Percentiles rank a stretch among this genome's conserved stretches.
Conservation (phyloP, 331 rosid species). For the Ulmus americana region DNA sequence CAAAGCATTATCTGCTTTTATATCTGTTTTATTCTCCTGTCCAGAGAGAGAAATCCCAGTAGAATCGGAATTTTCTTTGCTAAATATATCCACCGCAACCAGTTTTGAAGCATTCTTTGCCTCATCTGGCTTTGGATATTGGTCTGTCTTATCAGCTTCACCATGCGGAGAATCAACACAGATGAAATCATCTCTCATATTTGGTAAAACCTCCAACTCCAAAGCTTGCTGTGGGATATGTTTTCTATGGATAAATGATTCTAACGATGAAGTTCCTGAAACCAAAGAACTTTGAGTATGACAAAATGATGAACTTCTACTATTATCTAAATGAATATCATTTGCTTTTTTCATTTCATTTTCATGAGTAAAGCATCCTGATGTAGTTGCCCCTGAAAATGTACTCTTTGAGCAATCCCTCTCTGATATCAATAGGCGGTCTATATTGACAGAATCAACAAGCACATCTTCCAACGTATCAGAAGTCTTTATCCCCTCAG, state of each 20-base stretch:
- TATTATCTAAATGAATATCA: constrained; percentile 30
- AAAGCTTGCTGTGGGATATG: neutral
- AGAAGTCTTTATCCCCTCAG: constrained; percentile 33
- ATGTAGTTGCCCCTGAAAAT: constrained; percentile 48
- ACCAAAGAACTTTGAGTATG: constrained; percentile 37
- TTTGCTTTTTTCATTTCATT: constrained; percentile 28
- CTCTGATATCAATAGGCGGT: constrained; percentile 56
- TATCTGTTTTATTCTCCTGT: neutral
- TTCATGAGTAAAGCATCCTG: constrained; percentile 43
- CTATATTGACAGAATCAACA: constrained; percentile 40
- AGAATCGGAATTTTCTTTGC: constrained; percentile 12
- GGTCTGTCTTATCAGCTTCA: constrained; percentile 25
- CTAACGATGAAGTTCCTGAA: constrained; percentile 27
- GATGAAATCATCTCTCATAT: constrained; percentile 39
- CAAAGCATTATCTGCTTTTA: constrained; percentile 31
- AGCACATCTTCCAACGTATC: constrained; percentile 31
- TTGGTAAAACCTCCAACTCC: constrained; percentile 13
- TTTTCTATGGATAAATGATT: constrained; percentile 23
- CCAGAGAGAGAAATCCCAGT: neutral
- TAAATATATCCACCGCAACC: constrained; percentile 61
- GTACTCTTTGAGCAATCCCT: constrained; percentile 66
- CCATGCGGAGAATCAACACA: constrained; percentile 40
- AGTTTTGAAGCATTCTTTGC: constrained; percentile 45
- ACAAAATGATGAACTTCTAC: constrained; percentile 39
- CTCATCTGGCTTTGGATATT: constrained; percentile 37